Base-by-base conservation (phyloP, 352 stramenopile species). In the Globisporangium solare region DNA sequence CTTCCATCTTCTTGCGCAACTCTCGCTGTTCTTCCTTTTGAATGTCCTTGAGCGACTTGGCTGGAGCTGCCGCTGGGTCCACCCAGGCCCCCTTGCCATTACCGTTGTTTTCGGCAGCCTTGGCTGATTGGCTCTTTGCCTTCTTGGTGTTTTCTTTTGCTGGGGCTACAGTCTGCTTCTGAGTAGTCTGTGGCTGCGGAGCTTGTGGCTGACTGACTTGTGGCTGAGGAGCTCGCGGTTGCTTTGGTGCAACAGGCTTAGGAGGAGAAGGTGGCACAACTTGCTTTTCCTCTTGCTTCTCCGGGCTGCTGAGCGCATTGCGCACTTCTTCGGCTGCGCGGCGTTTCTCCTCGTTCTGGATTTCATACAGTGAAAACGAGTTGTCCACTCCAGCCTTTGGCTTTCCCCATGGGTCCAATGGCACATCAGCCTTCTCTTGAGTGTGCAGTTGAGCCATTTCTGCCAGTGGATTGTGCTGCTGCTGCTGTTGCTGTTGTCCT, bases 21-120 rank as follows among this genome's bases (percentile, higher is more conserved):
- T 83, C 77, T 37, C 79, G 76, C 32, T 91, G 79, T 51, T 93
- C 79, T 67, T 93, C 79, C 24, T 84, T 70, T 49, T 94, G 85
- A 54, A 95, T 95, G 18, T 89, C 75, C 55, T 92, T 90, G 2
- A 95, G 70, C 6, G 81, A 89, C 48, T 86, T 78, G 54, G 24
- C 32, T n/a, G 58, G 45, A 1, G 54, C 51, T 1, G 63, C 22
- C 20, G 57, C 47, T 50, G 58, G 58, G 31, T 65, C 74, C 21
- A 66, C 68, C 77, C 79, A 88, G 8, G 72, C 65, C 21, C 66
- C 73, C 15, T 64, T 54, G 41, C 71, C 64, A 51, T 67, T 68
- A 27, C 61, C 57, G 1, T 47, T 45, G 0, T 56, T 50, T 17
- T 58, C 56, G 15, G 14, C 52, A 1, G 58, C n/a, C 2, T 64